Evolutionary conservation across 805 yeast genomes (phyloP).

Genomic region (Wickerhamomyces tratensis): DNA sequence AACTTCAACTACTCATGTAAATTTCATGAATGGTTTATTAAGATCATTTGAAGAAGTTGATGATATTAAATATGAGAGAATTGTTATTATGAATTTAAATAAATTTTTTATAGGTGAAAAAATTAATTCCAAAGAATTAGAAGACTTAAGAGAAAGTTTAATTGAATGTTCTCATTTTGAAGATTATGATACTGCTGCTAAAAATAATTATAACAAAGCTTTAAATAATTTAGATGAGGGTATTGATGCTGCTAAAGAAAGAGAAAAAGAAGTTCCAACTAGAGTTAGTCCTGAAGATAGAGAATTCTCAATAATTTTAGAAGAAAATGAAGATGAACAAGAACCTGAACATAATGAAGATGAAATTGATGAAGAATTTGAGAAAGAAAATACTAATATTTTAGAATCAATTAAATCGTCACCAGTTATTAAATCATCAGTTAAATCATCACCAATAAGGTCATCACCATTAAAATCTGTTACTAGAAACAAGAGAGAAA

Average conservation of each 20-base stretch:
- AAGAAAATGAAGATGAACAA: conserved; percentile 11
- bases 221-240: conserved; percentile 10
- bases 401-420: background rate
- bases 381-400: conserved; percentile 8
- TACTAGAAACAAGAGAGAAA: background rate
- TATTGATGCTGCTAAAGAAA: conserved; percentile 11
- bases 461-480: no score
- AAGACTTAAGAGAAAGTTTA: conserved; percentile 16
- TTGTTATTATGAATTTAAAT: conserved; percentile 39
- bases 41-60: conserved; percentile 36
- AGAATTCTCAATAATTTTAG: conserved; percentile 17
- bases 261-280: conserved; percentile 2
- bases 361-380: conserved; percentile 12
- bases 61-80: conserved; percentile 42
- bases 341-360: conserved; percentile 3
- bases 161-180: conserved; percentile 22
- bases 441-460: no score
- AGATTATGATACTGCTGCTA: conserved; percentile 21
- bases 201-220: conserved; percentile 25
- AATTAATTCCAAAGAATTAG: conserved; percentile 17
- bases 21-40: conserved; percentile 45
- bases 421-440: background rate
- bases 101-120: conserved; percentile 34
- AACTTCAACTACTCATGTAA: conserved; percentile 42
- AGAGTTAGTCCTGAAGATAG: conserved; percentile 11